phyloP scores from a whole-genome alignment of 2,329 filamentous ascomycete species.

The Fusarium newnesense region DNA sequence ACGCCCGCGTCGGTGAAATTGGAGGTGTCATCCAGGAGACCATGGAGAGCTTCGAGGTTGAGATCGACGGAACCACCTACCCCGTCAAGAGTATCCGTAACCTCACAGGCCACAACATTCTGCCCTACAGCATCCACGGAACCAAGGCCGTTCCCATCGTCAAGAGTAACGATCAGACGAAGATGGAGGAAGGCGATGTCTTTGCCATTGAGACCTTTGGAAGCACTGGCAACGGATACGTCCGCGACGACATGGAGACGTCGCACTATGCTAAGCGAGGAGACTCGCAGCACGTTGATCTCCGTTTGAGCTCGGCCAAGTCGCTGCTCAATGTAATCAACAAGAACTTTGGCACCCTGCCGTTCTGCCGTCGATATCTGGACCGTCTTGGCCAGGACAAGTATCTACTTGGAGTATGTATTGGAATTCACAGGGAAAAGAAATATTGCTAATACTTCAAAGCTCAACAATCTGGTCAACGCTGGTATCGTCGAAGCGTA shows the following conservation, averaged over 20 bases:
- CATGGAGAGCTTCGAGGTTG: conserved; percentile 93
- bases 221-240: conserved; percentile 89
- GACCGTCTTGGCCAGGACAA: conserved; percentile 95
- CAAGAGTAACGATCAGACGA: conserved; percentile 86
- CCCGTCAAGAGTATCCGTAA: conserved; percentile 89
- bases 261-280: conserved; percentile 85
- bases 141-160: conserved; percentile 95
- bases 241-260: conserved; percentile 87
- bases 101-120: conserved; percentile 89
- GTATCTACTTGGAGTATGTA: conserved; percentile 84
- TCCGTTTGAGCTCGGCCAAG: conserved; percentile 85
- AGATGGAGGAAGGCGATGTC: conserved; percentile 97
- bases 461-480: conserved; percentile 88
- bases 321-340: conserved; percentile 88
- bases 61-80: conserved; percentile 80
- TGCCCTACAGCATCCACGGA: conserved; percentile 90
- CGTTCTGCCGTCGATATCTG: conserved; percentile 90
- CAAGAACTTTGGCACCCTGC: conserved; percentile 95
- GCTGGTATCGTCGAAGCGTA: conserved; percentile 90
- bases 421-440: neutral
- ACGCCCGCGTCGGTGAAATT: conserved; percentile 88
- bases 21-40: conserved; percentile 86
- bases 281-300: conserved; percentile 79
- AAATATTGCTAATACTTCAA: conserved; percentile 8
- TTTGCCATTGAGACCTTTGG: conserved; percentile 98